phyloP scores from a whole-genome alignment of 345 rosid species.

The Theobroma cacao region DNA sequence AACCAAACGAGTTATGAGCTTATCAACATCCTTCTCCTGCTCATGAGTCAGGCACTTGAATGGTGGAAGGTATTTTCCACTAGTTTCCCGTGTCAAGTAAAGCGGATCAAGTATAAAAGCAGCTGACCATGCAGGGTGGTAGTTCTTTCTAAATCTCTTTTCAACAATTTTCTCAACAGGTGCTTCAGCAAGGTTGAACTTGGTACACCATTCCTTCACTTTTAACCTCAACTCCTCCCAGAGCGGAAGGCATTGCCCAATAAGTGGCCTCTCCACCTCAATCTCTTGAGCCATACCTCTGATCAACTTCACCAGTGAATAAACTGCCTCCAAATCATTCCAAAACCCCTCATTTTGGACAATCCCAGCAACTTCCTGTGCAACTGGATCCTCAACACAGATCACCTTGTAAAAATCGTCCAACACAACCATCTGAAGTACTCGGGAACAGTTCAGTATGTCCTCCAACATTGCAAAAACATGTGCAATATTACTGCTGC shows the following conservation, averaged over 20 bases:
- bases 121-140: constrained; percentile 62
- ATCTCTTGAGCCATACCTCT: constrained; percentile 48
- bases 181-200: constrained; percentile 38
- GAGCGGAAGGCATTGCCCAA: constrained; percentile 56
- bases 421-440: constrained; percentile 40
- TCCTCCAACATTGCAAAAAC: constrained; percentile 48
- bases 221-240: constrained; percentile 53
- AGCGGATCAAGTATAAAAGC: constrained; percentile 61
- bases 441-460: constrained; percentile 38
- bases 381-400: constrained; percentile 39
- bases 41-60: constrained; percentile 54
- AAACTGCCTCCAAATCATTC: constrained; percentile 53
- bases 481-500: constrained; percentile 28
- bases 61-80: constrained; percentile 57
- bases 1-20: constrained; percentile 47
- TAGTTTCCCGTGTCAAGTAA: constrained; percentile 38
- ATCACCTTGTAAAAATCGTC: constrained; percentile 42
- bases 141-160: constrained; percentile 51
- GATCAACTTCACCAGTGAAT: constrained; percentile 46
- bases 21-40: constrained; percentile 56
- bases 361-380: constrained; percentile 38
- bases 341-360: constrained; percentile 47
- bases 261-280: constrained; percentile 45
- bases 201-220: constrained; percentile 53
- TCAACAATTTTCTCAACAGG: constrained; percentile 47